A percentile compares a stretch with the other conserved stretches of the same genome.
Evolutionary conservation across 148 eudicot species (phyloP).

Genomic region (Persicaria maculosa): DNA sequence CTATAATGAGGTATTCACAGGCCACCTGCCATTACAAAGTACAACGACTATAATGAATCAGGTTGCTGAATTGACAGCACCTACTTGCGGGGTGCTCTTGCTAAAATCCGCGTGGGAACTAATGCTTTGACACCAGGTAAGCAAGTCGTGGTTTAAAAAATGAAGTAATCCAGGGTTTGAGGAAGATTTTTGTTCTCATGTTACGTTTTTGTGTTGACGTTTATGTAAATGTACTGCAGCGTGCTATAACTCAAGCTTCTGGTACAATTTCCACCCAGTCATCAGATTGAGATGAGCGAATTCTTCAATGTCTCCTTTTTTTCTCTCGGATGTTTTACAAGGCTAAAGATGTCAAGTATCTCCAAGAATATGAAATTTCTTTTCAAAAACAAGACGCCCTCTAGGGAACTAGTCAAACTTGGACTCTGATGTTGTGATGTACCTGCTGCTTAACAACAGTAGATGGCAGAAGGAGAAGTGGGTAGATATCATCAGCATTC

Average conservation of each 20-base stretch:
- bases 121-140: constrained; percentile 86
- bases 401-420: background rate
- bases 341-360: background rate
- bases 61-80: constrained; percentile 96
- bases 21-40: constrained; percentile 58
- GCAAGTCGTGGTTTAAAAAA: constrained; percentile 8
- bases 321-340: too few species aligned
- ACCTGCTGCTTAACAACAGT: background rate
- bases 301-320: too few species aligned
- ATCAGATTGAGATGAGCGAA: too few species aligned
- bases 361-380: background rate
- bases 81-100: constrained; percentile 81
- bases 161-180: constrained; percentile 59
- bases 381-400: background rate
- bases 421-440: background rate
- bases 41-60: constrained; percentile 82
- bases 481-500: background rate
- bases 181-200: constrained; percentile 19
- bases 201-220: background rate
- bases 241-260: background rate
- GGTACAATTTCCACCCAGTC: too few species aligned
- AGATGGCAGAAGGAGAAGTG: background rate
- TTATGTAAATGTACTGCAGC: too few species aligned
- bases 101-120: constrained; percentile 86
- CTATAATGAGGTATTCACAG: constrained; percentile 31